phyloP scores from a whole-genome alignment of 495 filamentous ascomycete species.

The Hapsidospora chrysogenum region DNA sequence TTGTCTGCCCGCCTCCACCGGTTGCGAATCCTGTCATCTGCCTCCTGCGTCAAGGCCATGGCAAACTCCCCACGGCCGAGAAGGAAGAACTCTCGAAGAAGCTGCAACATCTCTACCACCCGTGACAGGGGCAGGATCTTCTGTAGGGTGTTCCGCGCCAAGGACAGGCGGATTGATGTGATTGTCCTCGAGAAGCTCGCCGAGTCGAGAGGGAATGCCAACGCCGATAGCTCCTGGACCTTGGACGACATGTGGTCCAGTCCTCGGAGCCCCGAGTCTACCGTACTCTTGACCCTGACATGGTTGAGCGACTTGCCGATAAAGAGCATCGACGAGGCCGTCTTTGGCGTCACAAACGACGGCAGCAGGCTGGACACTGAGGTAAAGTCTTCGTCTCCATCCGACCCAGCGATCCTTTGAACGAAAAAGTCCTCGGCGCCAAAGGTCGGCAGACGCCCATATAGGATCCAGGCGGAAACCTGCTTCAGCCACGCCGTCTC shows the following conservation, averaged over 20 bases:
- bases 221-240: constrained; percentile 48
- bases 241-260: constrained; percentile 50
- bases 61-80: constrained; percentile 84
- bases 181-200: constrained; percentile 53
- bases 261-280: constrained; percentile 38
- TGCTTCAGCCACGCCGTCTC: constrained; percentile 88
- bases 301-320: constrained; percentile 81
- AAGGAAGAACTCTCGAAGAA: constrained; percentile 76
- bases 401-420: constrained; percentile 17
- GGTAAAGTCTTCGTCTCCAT: constrained; percentile 19
- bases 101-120: constrained; percentile 56
- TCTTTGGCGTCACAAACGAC: constrained; percentile 54
- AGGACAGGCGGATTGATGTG: constrained; percentile 55
- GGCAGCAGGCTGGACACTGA: constrained; percentile 41
- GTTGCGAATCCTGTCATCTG: constrained; percentile 51
- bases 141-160: constrained; percentile 68
- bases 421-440: constrained; percentile 78
- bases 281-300: constrained; percentile 36
- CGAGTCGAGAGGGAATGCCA: constrained; percentile 57
- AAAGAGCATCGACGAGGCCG: constrained; percentile 74
- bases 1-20: constrained; percentile 38
- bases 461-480: constrained; percentile 74
- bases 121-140: constrained; percentile 59
- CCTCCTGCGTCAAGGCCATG: constrained; percentile 66
- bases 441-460: constrained; percentile 60